Conservation (phyloP, 805 yeast genomes). For the Lachancea fermentati region DNA sequence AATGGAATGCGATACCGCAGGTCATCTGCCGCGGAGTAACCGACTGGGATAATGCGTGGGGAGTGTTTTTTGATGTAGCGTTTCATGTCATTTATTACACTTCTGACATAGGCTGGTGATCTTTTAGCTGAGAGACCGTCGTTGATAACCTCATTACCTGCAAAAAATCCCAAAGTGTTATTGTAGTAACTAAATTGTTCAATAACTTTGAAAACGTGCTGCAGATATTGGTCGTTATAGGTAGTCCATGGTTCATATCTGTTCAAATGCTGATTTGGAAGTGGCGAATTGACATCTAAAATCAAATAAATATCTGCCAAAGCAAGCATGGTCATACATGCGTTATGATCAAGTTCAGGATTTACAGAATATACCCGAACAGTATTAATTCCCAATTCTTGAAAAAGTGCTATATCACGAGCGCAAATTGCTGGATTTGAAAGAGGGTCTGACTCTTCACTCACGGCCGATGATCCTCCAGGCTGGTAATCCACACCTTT, state of each 20-base stretch:
- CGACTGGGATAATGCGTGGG: conserved; percentile 74
- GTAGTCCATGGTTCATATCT: conserved; percentile 93
- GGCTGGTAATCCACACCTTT: conserved; percentile 95
- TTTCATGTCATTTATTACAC: conserved; percentile 77
- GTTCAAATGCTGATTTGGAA: conserved; percentile 70
- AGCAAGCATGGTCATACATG: conserved; percentile 87
- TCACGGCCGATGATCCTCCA: conserved; percentile 82
- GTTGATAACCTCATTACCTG: conserved; percentile 87
- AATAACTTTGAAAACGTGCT: conserved; percentile 71
- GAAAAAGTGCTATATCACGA: conserved; percentile 75
- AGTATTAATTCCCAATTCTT: conserved; percentile 80
- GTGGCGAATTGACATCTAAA: conserved; percentile 86
- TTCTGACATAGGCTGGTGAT: conserved; percentile 75
- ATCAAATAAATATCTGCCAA: conserved; percentile 89
- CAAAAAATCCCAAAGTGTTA: conserved; percentile 86
- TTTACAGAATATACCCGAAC: conserved; percentile 84
- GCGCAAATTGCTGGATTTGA: conserved; percentile 70
- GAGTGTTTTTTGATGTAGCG: conserved; percentile 53
- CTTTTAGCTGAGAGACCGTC: conserved; percentile 61
- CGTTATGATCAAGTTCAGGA: conserved; percentile 76
- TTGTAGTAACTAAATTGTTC: conserved; percentile 79
- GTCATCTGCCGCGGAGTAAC: conserved; percentile 96
- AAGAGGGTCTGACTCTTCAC: conserved; percentile 59
- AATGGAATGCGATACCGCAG: conserved; percentile 67
- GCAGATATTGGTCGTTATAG: conserved; percentile 63